Conservation (phyloP, 169 alveolate genomes). For the Plasmodium knowlesi region DNA sequence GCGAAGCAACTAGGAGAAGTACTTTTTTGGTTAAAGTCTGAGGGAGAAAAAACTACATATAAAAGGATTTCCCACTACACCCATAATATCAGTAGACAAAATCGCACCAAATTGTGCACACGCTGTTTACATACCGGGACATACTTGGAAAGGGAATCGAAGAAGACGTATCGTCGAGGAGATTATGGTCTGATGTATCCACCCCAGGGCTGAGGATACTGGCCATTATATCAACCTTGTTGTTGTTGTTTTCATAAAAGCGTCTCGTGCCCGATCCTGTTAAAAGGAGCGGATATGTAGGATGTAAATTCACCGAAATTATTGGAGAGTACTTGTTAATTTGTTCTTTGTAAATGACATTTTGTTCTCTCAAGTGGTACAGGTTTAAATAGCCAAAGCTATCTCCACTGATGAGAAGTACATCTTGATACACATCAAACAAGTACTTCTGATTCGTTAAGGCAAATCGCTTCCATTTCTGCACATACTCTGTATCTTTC, state of each 20-base stretch:
- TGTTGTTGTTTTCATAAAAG: slow-evolving; percentile 27
- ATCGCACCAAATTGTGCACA: slow-evolving; percentile 29
- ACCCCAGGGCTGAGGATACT: not conserved
- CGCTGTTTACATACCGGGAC: slow-evolving; percentile 37
- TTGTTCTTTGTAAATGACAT: slow-evolving; percentile 21
- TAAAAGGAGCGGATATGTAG: slow-evolving; percentile 27
- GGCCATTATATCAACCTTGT: slow-evolving; percentile 26
- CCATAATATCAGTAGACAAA: not conserved
- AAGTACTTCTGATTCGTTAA: slow-evolving; percentile 63
- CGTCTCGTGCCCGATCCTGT: slow-evolving; percentile 73
- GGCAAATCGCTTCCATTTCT: slow-evolving; percentile 49
- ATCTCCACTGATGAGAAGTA: slow-evolving; percentile 50
- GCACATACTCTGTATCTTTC: slow-evolving; percentile 25
- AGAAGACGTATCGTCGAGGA: not conserved
- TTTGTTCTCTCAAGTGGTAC: slow-evolving; percentile 7
- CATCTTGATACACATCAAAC: slow-evolving; percentile 41
- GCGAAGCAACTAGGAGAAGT: not conserved
- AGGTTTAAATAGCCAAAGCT: slow-evolving; percentile 47
- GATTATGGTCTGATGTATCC: not conserved
- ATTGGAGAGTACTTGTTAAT: slow-evolving; percentile 59
- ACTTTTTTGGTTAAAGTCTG: not conserved
- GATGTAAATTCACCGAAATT: slow-evolving; percentile 18
- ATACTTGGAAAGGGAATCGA: not conserved
- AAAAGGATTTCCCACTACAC: not conserved
- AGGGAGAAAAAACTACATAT: not conserved